These are phyloP conservation scores for Tulasnella sp. DNA, from an alignment of 768 basidiomycete species.

Conservation along the genomic window DNA sequence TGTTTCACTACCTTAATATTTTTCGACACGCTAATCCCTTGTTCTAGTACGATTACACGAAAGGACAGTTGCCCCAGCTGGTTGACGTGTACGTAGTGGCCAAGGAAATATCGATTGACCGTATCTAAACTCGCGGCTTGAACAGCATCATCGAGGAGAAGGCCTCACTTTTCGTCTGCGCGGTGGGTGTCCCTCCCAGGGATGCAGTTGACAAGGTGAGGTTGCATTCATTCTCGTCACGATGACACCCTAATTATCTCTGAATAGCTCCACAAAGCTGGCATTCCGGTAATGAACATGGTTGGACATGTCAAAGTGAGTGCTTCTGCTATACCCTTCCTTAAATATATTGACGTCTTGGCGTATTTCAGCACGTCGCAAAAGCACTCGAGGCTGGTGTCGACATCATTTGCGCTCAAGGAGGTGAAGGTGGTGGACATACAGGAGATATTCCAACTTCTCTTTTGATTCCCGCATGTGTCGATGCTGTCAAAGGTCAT, in stretches of 20 bases:
- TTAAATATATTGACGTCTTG: constrained; percentile 20
- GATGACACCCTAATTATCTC: not conserved
- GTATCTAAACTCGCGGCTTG: too few relatives aligned
- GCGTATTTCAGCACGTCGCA: constrained; percentile 40
- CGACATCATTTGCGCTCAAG: constrained; percentile 90
- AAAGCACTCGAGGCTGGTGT: constrained; percentile 76
- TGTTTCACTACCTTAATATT: not conserved
- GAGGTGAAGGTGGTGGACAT: constrained; percentile 76
- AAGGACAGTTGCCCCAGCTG: constrained; percentile 69
- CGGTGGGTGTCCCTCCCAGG: constrained; percentile 75
- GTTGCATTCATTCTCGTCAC: not conserved
- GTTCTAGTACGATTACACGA: constrained; percentile 74
- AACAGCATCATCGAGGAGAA: constrained; percentile 79
- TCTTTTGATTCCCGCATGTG: constrained; percentile 82
- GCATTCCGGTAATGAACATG: constrained; percentile 89
- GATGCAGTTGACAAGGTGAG: constrained; percentile 46
- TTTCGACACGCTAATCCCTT: not conserved
- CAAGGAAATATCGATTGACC: too few relatives aligned
- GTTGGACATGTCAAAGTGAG: constrained; percentile 73
- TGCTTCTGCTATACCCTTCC: not conserved
- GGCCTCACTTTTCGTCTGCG: constrained; percentile 77
- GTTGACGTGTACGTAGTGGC: constrained; percentile 53
- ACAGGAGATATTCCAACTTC: constrained; percentile 64
- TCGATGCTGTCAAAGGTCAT: constrained; percentile 61
- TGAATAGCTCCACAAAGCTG: constrained; percentile 56